Evolutionary conservation across 2,329 filamentous ascomycete genomes (phyloP).

Genomic region (Volutella citrinella): DNA sequence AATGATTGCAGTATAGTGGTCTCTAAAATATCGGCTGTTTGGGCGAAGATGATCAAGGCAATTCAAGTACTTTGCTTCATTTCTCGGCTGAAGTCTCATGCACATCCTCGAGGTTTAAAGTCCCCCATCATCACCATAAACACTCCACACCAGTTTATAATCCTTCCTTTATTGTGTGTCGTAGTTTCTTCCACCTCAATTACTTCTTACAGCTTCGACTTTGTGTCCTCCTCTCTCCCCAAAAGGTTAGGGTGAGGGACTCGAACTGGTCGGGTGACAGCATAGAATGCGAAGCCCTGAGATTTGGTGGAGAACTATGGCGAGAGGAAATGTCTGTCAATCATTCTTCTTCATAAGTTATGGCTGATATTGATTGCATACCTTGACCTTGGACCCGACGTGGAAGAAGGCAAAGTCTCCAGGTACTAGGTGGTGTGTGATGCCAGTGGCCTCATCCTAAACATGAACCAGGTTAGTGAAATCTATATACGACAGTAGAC

Average conservation of each 20-base stretch:
- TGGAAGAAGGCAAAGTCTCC: slow-evolving; percentile 25
- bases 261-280: slow-evolving; percentile 21
- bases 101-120: no score
- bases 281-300: slow-evolving; percentile 21
- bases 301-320: slow-evolving; percentile 24
- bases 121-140: no score
- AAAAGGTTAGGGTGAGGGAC: slow-evolving; percentile 19
- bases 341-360: not conserved
- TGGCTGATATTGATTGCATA: not conserved
- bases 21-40: no score
- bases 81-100: no score
- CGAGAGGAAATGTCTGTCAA: not conserved
- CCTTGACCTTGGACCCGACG: slow-evolving; percentile 23
- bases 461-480: no score
- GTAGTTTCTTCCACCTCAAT: no score
- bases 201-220: slow-evolving; percentile 16
- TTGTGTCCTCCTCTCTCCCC: slow-evolving; percentile 20
- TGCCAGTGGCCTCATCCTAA: slow-evolving; percentile 22
- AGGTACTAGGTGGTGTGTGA: slow-evolving; percentile 19
- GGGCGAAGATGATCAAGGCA: no score
- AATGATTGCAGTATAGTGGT: no score
- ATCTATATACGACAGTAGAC: no score
- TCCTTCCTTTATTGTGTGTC: no score
- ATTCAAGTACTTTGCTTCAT: no score
- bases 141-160: no score